Base-by-base conservation (phyloP, 441 rosid genomes). In the Adansonia rubrostipa region DNA sequence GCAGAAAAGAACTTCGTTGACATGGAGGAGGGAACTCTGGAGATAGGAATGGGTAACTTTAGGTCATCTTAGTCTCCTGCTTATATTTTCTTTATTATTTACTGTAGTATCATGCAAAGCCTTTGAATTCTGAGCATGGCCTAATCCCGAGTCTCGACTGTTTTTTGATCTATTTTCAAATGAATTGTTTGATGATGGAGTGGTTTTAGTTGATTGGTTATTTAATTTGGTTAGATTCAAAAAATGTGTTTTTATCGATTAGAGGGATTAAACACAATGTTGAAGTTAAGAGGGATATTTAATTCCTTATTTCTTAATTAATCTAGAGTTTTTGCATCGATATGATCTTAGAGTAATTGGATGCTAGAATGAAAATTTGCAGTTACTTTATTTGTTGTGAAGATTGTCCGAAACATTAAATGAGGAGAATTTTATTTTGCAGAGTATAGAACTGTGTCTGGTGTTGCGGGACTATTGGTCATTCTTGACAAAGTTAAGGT, bases 1-100 rank as follows among this genome's bases (percentile, higher is more conserved):
- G 61, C 80, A 33, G 87, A 67, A 33, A 74, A 86, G 71, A 88
- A 93, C 85, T 83, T 75, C 71, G 76, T 66, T 82, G 88, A 84
- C 54, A 81, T 85, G 89, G 99, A 92, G 77, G 98, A 84, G 68
- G 94, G 91, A 77, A 85, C 92, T n/a, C 81, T 93, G 45, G 97
- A 95, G 91, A 92, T 95, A 79, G 99, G 97, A 74, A 92, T 95
- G 95, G 99, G 99, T 95, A 79, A 84, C 92, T 78, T 65, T 36
- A 36, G 6, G 19, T 44, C 63, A 14, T 40, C 66, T 19, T 6
- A 36, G 40, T 36, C 40, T 36, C 40, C 5, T 36, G 40, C 40
- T 36, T 36, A 36, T 36, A 36, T 36, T 36, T 36, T 36, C 40
- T 36, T 36, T 36, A 36, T 36, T 36, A 36, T 36, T 13, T 36